Conservation (phyloP, 371 early-diverging fungal species). For the Mortierella sp. region DNA sequence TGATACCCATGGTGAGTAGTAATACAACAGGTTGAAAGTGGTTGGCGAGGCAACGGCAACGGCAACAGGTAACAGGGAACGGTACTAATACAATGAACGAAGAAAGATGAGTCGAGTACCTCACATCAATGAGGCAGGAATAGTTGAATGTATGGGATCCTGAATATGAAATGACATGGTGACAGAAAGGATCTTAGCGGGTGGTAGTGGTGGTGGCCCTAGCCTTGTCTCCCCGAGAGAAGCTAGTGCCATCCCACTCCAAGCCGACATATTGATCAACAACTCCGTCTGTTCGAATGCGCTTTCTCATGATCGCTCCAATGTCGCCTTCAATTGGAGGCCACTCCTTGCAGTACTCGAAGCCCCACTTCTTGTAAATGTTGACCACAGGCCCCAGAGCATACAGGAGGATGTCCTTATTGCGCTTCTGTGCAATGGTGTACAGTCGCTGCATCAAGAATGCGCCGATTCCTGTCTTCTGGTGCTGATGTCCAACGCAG, state of each 20-base stretch:
- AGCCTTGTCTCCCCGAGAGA: constrained; percentile 1
- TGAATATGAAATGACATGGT: too few species aligned
- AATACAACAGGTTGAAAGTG: too few species aligned
- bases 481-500: constrained; percentile 43
- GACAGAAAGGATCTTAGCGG: too few species aligned
- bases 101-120: too few species aligned
- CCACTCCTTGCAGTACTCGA: constrained; percentile 52
- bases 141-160: too few species aligned
- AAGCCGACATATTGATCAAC: constrained; percentile 34
- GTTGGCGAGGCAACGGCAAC: too few species aligned
- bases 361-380: constrained; percentile 51
- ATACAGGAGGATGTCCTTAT: constrained; percentile 54
- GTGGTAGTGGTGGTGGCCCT: too few species aligned
- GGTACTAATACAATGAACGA: too few species aligned
- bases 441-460: constrained; percentile 45
- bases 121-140: too few species aligned
- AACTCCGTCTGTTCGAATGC: constrained; percentile 33
- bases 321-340: constrained; percentile 37
- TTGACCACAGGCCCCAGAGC: constrained; percentile 47
- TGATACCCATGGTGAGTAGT: too few species aligned
- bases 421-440: constrained; percentile 28
- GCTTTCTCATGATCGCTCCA: constrained; percentile 50
- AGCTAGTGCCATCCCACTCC: constrained; percentile 43
- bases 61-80: too few species aligned
- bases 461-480: constrained; percentile 48